Evolutionary conservation across 192 early-diverging fungal genomes (phyloP), one percentile per base, ranked within the genome.

Genomic region (Backusella australiensis): DNA sequence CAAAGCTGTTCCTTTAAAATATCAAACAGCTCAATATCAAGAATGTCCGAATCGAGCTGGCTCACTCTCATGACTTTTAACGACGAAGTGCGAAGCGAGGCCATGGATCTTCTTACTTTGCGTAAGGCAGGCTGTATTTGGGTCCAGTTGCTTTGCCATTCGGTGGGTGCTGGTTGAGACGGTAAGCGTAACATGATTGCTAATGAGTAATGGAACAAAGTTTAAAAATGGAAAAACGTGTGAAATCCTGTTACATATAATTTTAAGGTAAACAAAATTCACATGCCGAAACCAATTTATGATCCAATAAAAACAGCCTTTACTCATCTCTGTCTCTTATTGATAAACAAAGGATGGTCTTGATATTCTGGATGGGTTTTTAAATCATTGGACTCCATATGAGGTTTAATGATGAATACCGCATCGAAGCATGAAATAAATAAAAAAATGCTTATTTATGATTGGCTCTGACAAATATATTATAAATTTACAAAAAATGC

Each of bases 41-140:
- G 87, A 21, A 95, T 83, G 38, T 94, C 92, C 1, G 94, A 90
- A 82, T 97, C 96, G 9, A 97, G 84, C 79, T 97, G 94, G 75
- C 89, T 89, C 39, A 96, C 94, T 29, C 95, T 89, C 83, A 92
- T 86, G 34, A 93, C 85, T 70, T 86, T 82, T 4, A 92, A 67
- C 9, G 89, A 85, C 0, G 87, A 83, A 11, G 86, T 85, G 32
- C 80, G 83, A 38, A 90, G 82, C 12, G 85, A 82, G 15, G 83
- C 77, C 69, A 90, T 83, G 26, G 86, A 86, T 26, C 86, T 82
- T 38, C 85, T 83, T 15, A 89, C 80, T 41, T 77, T 80, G 3
- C 46, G 65, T 11, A 89, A 77, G 7, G 86, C 77, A n/a, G 83
- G 83, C 71, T 89, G 88, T 69, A 86, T 78, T 21, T 81, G 49